Percentiles rank a stretch among this genome's conserved stretches.
phyloP scores from a whole-genome alignment of 2,329 filamentous ascomycete species.

The Aspergillus japonicus region DNA sequence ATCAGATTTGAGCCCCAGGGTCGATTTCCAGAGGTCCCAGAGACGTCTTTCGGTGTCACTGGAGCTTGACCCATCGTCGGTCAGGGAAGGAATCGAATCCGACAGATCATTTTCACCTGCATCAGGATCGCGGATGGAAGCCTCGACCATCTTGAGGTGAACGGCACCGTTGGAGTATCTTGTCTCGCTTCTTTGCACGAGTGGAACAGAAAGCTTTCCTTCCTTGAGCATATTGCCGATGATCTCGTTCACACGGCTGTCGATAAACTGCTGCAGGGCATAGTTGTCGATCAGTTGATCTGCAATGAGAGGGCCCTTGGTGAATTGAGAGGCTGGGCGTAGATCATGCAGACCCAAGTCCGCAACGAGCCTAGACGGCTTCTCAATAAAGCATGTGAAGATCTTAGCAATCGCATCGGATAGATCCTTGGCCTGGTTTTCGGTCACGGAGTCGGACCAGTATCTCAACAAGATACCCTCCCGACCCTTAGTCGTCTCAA shows the following conservation, averaged over 20 bases:
- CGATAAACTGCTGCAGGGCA: conserved; percentile 33
- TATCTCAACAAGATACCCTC: conserved; percentile 42
- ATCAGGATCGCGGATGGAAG: conserved; percentile 7
- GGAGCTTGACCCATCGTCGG: conserved; percentile 27
- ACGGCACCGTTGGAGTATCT: conserved; percentile 11
- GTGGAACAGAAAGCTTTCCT: conserved; percentile 1
- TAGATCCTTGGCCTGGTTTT: conserved; percentile 32
- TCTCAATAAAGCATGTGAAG: conserved; percentile 34
- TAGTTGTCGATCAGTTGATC: conserved; percentile 21
- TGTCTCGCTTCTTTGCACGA: conserved; percentile 28
- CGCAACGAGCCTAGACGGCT: conserved; percentile 25
- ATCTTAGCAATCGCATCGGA: conserved; percentile 32
- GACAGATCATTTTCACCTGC: conserved; percentile 10
- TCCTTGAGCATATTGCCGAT: conserved; percentile 30
- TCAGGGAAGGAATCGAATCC: conserved; percentile 32
- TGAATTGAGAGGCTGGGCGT: background rate
- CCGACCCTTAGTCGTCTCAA: conserved; percentile 36
- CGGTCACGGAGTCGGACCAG: conserved; percentile 40
- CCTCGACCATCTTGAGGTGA: conserved; percentile 8
- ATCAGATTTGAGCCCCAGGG: conserved; percentile 34
- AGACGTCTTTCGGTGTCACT: conserved; percentile 36
- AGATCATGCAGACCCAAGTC: conserved; percentile 18
- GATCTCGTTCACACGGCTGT: conserved; percentile 35
- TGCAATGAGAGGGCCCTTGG: background rate
- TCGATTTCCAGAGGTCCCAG: conserved; percentile 40